These are phyloP conservation scores for Chaetoceros tenuissimus DNA, from an alignment of 108 stramenopile genomes.

Conservation along the genomic window DNA sequence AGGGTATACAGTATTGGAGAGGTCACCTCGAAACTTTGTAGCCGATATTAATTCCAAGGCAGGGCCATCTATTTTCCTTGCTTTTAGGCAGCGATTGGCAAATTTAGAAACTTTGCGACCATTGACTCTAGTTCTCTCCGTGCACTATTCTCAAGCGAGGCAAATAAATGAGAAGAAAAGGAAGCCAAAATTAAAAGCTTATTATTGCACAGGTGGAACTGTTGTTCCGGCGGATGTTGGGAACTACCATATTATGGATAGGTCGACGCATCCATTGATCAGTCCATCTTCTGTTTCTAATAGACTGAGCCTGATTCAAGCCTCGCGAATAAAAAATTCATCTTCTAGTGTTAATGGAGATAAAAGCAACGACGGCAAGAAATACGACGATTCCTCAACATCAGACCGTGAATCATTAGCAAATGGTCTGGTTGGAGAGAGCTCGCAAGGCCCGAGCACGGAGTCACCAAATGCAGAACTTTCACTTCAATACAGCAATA, in stretches of 20 bases:
- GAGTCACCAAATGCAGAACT: background rate
- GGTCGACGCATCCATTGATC: constrained; percentile 69
- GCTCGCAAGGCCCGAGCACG: background rate
- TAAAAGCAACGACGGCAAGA: background rate
- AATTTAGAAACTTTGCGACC: constrained; percentile 77
- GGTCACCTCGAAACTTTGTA: constrained; percentile 63
- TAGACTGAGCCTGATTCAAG: constrained; percentile 60
- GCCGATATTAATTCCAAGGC: constrained; percentile 42
- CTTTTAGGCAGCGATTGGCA: constrained; percentile 72
- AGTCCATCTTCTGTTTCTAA: constrained; percentile 70
- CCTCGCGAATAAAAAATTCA: constrained; percentile 31
- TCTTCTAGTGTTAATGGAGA: background rate
- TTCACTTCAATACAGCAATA: background rate
- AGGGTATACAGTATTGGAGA: constrained; percentile 79
- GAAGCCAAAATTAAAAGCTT: constrained; percentile 34
- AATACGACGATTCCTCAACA: background rate
- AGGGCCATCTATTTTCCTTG: constrained; percentile 46
- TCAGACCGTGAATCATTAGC: background rate
- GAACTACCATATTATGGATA: constrained; percentile 78
- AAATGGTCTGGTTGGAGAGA: background rate
- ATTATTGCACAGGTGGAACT: constrained; percentile 79
- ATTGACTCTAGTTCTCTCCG: constrained; percentile 58
- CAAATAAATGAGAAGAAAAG: background rate
- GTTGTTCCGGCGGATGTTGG: constrained; percentile 63
- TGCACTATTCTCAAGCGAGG: constrained; percentile 7